Base-by-base conservation (phyloP, 805 yeast species). In the Candida vaughaniae region DNA sequence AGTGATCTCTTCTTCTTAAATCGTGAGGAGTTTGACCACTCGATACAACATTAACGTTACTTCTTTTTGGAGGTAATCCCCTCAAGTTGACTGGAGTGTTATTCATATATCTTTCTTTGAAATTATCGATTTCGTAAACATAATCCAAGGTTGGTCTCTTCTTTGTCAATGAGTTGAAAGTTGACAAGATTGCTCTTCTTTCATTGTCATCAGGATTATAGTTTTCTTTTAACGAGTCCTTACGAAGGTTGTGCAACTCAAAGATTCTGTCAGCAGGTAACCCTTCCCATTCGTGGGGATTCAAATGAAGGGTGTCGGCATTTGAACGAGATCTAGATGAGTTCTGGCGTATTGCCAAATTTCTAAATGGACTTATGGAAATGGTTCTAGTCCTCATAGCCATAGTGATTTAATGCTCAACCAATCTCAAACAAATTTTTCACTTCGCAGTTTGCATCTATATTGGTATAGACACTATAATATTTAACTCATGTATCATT, bases 1-100 rank as follows among this genome's bases (percentile, higher is more conserved):
- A 79, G 46, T 84, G 78, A 48, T 95, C 80, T 49, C 77, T 80
- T 46, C 78, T 82, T 54, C 97, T 76, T 51, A 80, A 85, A 34
- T 64, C 56, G 42, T 65, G 69, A 2, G 67, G 64, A 10, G 60
- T 58, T n/a, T 47, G 45, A 14, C 73, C 73, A 30, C 53, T 51
- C 22, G 60, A 51, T 30, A 59, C 53, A 11, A 68, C 73, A 16
- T 54, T 49, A 17, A 59, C 54, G 38, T 65, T 66, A 45, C 66
- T 56, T 41, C 49, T 51, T 45, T 55, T 64, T 16, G 65, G 66
- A 12, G 73, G 71, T 28, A 56, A 55, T 4, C 70, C 70, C 33
- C 68, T 52, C 36, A 53, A 47, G 22, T 47, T 50, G 33, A 52
- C 58, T 10, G 69, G 70, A 14, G 64, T 63, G 47, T 67, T 66